These are phyloP conservation scores for Priceomyces haplophilus DNA, from an alignment of 805 yeast species.

Conservation along the genomic window DNA sequence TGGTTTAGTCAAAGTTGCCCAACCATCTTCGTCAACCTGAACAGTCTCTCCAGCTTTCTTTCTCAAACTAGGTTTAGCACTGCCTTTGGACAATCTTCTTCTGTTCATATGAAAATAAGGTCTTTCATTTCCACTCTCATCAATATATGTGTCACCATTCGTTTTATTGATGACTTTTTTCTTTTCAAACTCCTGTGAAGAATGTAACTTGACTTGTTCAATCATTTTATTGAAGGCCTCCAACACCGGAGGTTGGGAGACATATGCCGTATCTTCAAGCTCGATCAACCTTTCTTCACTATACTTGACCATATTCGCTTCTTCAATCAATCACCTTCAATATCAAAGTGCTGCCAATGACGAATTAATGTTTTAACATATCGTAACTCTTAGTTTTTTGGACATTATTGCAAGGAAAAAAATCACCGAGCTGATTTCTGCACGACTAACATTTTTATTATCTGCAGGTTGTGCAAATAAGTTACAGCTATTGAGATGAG, in stretches of 20 bases:
- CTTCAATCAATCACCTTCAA: neutral
- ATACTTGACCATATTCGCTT: constrained; percentile 51
- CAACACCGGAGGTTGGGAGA: constrained; percentile 62
- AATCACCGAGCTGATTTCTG: constrained; percentile 12
- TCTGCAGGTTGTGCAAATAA: neutral
- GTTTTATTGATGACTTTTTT: constrained; percentile 26
- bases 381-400: neutral
- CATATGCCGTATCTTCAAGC: constrained; percentile 53
- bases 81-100: constrained; percentile 61
- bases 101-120: constrained; percentile 47
- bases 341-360: neutral
- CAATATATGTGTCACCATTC: constrained; percentile 45
- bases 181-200: constrained; percentile 24
- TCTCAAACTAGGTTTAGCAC: constrained; percentile 50
- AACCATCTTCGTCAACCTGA: constrained; percentile 74
- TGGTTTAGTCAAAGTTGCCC: constrained; percentile 62
- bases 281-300: constrained; percentile 68
- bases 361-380: neutral
- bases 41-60: constrained; percentile 50
- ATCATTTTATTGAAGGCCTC: constrained; percentile 63
- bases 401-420: constrained; percentile 4
- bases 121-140: constrained; percentile 44
- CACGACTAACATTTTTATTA: constrained; percentile 12
- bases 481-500: neutral
- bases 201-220: constrained; percentile 58